Percentiles rank a stretch among this genome's conserved stretches.
These are phyloP conservation scores for Chlamydomonas sphaeroides DNA, from an alignment of 139 green algal genomes.

Conservation along the genomic window DNA sequence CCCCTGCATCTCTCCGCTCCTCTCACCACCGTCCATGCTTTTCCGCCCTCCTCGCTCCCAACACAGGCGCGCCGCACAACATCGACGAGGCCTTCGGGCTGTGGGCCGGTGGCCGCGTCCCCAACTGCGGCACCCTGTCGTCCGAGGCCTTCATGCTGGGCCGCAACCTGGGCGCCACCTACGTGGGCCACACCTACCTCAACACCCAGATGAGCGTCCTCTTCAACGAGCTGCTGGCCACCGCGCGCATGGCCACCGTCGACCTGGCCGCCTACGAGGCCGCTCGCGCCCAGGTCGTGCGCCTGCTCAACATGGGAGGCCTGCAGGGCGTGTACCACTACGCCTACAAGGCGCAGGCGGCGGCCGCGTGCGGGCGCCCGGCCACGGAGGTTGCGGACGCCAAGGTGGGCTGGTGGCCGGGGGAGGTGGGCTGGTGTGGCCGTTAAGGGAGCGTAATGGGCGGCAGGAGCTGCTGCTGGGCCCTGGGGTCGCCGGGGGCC, in stretches of 20 bases:
- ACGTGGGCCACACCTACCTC: background rate
- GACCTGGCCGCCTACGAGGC: background rate
- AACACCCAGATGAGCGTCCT: background rate
- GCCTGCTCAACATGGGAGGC: background rate
- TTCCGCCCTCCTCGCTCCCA: too few relatives aligned
- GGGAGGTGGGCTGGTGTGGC: background rate
- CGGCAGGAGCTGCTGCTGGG: background rate
- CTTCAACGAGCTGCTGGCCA: conserved; percentile 17
- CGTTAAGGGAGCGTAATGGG: background rate
- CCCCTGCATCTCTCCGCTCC: too few relatives aligned
- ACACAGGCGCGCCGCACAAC: conserved; percentile 27
- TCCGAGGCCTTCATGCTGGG: background rate
- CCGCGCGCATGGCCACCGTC: background rate
- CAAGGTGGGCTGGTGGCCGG: background rate
- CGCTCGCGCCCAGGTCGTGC: background rate
- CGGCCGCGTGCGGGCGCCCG: background rate
- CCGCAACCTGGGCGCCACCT: background rate
- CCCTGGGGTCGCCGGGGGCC: background rate
- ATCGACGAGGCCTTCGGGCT: conserved; percentile 23
- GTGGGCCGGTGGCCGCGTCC: conserved; percentile 1
- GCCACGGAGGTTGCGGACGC: background rate
- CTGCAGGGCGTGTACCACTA: background rate
- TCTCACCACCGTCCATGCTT: too few relatives aligned
- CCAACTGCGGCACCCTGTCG: background rate
- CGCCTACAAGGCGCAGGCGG: background rate